These are phyloP conservation scores for Phyllachora maydis DNA, from an alignment of 2,329 filamentous ascomycete genomes.

Conservation along the genomic window DNA sequence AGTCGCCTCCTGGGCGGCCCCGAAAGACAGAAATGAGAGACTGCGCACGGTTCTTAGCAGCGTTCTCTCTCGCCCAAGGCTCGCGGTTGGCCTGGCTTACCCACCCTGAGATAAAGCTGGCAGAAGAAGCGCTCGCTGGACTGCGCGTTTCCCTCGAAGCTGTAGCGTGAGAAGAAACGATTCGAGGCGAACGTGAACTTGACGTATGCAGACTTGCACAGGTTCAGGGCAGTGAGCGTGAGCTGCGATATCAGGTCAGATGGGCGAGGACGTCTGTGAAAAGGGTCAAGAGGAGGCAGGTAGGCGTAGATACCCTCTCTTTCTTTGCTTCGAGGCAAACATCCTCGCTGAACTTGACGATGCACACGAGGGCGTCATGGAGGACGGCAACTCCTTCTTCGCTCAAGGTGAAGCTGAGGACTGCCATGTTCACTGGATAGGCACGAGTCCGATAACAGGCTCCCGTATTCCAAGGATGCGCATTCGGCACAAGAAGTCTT, in stretches of 20 bases:
- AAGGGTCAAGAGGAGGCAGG: not conserved
- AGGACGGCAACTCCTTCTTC: constrained; percentile 51
- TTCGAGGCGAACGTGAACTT: constrained; percentile 46
- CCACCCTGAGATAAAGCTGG: constrained; percentile 50
- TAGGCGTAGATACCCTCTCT: constrained; percentile 30
- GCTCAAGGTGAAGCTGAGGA: constrained; percentile 53
- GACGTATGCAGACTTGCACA: constrained; percentile 63
- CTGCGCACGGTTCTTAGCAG: too few relatives aligned
- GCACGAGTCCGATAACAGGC: too few relatives aligned
- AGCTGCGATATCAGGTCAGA: constrained; percentile 23
- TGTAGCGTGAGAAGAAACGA: constrained; percentile 55
- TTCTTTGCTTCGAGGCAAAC: constrained; percentile 54
- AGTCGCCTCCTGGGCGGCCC: constrained; percentile 36
- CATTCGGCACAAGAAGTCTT: too few relatives aligned
- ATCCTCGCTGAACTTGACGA: constrained; percentile 62
- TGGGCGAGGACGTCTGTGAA: not conserved
- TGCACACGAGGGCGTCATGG: constrained; percentile 53
- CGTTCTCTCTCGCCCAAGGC: too few relatives aligned
- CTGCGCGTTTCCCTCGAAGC: constrained; percentile 33
- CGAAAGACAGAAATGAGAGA: constrained; percentile 57
- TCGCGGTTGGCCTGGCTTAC: too few relatives aligned
- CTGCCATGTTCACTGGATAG: too few relatives aligned
- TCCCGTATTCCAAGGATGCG: too few relatives aligned
- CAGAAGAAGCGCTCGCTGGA: constrained; percentile 47
- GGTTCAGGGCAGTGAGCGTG: constrained; percentile 53